These are phyloP conservation scores for Venturia asperata DNA, from an alignment of 2,329 filamentous ascomycete genomes.

Conservation along the genomic window DNA sequence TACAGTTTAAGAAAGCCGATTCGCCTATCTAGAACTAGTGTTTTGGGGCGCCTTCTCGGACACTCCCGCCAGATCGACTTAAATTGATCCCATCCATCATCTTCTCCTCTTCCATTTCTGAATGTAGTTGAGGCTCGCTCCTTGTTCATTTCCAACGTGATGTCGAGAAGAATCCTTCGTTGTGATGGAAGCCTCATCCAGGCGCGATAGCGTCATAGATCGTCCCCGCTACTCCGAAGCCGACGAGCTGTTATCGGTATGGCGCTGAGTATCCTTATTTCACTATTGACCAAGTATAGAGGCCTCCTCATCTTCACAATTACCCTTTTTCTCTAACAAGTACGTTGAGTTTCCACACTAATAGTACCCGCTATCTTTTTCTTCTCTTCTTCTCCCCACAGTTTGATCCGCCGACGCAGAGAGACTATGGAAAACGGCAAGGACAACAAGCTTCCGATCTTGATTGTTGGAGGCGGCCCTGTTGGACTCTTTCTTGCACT, in stretches of 20 bases:
- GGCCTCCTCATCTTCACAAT: background rate
- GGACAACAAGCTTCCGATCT: conserved; percentile 21
- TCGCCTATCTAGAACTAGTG: background rate
- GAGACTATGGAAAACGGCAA: background rate
- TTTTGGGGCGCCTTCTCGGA: background rate
- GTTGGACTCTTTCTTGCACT: conserved; percentile 37
- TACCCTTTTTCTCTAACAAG: background rate
- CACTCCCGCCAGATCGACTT: background rate
- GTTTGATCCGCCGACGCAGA: no score
- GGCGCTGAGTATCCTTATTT: background rate
- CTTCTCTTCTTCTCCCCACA: no score
- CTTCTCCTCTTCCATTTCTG: background rate
- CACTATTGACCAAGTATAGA: background rate
- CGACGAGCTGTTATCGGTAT: background rate
- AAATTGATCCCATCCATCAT: background rate
- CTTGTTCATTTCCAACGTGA: no score
- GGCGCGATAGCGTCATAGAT: conserved; percentile 11
- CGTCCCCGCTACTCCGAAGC: background rate
- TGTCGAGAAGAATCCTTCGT: background rate
- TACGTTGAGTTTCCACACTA: background rate
- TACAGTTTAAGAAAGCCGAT: no score
- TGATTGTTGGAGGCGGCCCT: conserved; percentile 36
- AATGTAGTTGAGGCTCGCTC: no score
- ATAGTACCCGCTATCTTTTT: no score
- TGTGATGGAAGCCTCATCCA: background rate